Base-by-base conservation (phyloP, 306 rosid genomes). In the Begonia peltatifolia region DNA sequence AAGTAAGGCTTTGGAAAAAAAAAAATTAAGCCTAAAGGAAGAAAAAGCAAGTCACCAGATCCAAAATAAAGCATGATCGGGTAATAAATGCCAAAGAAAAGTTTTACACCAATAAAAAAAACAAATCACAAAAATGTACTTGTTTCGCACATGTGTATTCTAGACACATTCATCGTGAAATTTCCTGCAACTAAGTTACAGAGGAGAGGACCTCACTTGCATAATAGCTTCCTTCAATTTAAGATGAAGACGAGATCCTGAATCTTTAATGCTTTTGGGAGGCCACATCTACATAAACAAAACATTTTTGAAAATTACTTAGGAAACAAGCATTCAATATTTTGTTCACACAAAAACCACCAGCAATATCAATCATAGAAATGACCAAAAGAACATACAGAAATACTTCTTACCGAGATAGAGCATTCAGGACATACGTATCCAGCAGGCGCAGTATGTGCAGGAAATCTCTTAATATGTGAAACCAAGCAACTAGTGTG, bases 361-460 rank as follows among this genome's bases (percentile, higher is more conserved):
- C 47, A 47, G 15, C 14, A 58, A 23, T 14, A 58, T 47, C 14
- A 38, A 23, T 14, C 49, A 11, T 14, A 35, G 9, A 41, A 23
- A 14, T 57, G 53, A 23, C 25, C 23, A 20, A 20, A 20, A 20
- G 23, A 20, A 1, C 2, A 20, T 20, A 20, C 23, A 20, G 23
- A 20, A 20, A 20, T 20, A 20, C 23, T 20, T 64, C 83, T 66
- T 81, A 92, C 99, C 72, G 83, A 72, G 50, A 79, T 81, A 42
- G 96, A 79, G 70, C 99, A 92, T 46, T 73, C 63, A 14, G 94
- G 99, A 72, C 99, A 92, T 47, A 57, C 84, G 53, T 92, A 92
- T 73, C 99, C 99, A 62, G 99, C 99, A 16, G 94, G 99, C 25
- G 96, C 99, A 52, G 94, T 92, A 63, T 87, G 92, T 0, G 77